These are phyloP conservation scores for Saccharomyces pastorianus DNA, from an alignment of 1,139 yeast species.

Conservation along the genomic window DNA sequence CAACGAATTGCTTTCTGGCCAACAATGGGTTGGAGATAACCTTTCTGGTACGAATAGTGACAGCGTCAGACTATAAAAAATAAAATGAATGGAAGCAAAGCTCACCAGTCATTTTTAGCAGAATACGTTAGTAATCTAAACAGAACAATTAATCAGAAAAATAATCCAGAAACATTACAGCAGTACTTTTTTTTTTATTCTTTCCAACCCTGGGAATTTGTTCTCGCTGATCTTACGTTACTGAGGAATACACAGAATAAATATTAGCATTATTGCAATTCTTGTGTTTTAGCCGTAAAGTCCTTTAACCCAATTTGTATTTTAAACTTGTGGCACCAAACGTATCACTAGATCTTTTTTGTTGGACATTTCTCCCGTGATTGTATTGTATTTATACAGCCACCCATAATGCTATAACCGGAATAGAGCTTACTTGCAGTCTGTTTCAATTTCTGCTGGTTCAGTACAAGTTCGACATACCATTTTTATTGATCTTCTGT, in stretches of 20 bases:
- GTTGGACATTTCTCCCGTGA: neutral
- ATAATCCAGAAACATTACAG: neutral
- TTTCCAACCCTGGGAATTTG: neutral
- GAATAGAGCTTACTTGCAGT: neutral
- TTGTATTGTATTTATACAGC: neutral
- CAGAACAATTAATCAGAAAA: neutral
- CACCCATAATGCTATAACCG: neutral
- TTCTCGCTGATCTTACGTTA: neutral
- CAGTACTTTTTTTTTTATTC: neutral
- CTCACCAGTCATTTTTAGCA: neutral
- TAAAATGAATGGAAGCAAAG: conserved; percentile 18
- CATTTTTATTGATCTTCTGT: neutral
- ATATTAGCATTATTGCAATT: neutral
- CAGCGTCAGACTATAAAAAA: conserved; percentile 63
- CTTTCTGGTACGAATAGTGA: conserved; percentile 99
- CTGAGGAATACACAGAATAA: neutral
- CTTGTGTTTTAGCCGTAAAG: neutral
- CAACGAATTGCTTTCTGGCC: conserved; percentile 99
- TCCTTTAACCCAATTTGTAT: neutral
- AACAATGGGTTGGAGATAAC: conserved; percentile 98
- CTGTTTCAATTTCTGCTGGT: neutral
- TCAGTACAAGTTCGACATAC: neutral
- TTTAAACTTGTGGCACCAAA: neutral
- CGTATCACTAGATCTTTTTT: neutral
- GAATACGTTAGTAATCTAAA: neutral